Conservation (phyloP, 306 rosid species). For the Medicago lupulina region DNA sequence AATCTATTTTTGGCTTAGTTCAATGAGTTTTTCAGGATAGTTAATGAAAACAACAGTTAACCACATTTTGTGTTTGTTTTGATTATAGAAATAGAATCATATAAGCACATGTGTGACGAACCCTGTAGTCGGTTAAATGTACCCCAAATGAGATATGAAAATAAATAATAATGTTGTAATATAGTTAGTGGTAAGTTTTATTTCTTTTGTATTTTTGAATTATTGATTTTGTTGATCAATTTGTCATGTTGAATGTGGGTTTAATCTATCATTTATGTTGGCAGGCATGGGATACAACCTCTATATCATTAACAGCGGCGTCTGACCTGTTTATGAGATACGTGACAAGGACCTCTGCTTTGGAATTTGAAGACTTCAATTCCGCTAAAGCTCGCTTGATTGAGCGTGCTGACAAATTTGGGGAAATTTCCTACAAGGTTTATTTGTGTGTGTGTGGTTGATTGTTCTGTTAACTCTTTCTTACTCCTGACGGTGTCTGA, state of each 20-base stretch:
- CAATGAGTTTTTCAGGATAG: neutral
- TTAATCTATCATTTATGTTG: conserved; percentile 6
- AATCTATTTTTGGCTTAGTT: neutral
- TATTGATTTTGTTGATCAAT: conserved; percentile 14
- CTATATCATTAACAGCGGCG: conserved; percentile 92
- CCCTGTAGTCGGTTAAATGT: neutral
- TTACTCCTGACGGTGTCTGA: neutral
- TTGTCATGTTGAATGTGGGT: conserved; percentile 4
- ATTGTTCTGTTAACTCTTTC: neutral
- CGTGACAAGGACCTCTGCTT: conserved; percentile 89
- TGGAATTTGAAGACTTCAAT: conserved; percentile 90
- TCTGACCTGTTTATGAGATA: conserved; percentile 92
- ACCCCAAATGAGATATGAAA: neutral
- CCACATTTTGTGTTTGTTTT: neutral
- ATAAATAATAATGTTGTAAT: neutral
- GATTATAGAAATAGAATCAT: neutral
- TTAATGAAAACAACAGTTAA: neutral
- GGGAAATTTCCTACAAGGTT: conserved; percentile 88
- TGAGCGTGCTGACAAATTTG: conserved; percentile 98
- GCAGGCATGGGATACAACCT: conserved; percentile 88
- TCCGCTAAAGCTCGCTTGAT: conserved; percentile 87
- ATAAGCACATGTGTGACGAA: neutral
- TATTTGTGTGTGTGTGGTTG: conserved; percentile 2
- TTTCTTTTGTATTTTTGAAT: neutral
- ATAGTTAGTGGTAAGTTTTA: neutral